phyloP scores from a whole-genome alignment of 148 eudicot genomes.

The Persicaria tinctoria region DNA sequence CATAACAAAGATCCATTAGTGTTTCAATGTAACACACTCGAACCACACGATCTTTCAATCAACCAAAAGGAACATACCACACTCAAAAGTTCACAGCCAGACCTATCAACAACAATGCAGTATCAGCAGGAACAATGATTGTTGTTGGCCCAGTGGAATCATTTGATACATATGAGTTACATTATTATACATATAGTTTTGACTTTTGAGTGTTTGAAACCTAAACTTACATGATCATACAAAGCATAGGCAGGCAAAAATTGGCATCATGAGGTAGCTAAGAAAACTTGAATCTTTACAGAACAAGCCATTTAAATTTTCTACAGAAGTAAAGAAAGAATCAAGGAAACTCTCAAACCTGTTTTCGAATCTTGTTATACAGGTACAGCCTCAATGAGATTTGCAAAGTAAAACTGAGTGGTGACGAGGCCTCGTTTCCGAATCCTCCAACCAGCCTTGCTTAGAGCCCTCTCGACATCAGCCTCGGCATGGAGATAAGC shows the following conservation, averaged over 20 bases:
- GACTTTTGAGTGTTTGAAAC: not conserved
- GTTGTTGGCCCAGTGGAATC: too few relatives aligned
- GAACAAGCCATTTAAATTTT: constrained; percentile 2
- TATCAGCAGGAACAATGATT: too few relatives aligned
- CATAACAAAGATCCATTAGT: not conserved
- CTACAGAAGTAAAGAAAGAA: not conserved
- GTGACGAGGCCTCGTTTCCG: constrained; percentile 66
- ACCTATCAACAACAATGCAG: not conserved
- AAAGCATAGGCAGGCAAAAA: constrained; percentile 7
- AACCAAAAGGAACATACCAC: not conserved
- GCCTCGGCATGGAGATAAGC: constrained; percentile 94
- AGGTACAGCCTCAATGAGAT: constrained; percentile 80
- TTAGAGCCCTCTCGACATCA: constrained; percentile 78
- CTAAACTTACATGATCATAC: constrained; percentile 4
- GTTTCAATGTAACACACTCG: not conserved
- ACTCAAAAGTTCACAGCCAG: not conserved
- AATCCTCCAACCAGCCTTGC: constrained; percentile 87
- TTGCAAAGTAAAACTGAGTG: constrained; percentile 87
- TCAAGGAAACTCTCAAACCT: constrained; percentile 3
- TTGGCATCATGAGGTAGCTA: not conserved
- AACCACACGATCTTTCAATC: not conserved
- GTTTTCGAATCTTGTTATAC: not conserved
- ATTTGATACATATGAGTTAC: not conserved
- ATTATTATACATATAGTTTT: not conserved
- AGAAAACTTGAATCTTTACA: not conserved